phyloP scores from a whole-genome alignment of 306 rosid genomes.

The Prinsepia uniflora region DNA sequence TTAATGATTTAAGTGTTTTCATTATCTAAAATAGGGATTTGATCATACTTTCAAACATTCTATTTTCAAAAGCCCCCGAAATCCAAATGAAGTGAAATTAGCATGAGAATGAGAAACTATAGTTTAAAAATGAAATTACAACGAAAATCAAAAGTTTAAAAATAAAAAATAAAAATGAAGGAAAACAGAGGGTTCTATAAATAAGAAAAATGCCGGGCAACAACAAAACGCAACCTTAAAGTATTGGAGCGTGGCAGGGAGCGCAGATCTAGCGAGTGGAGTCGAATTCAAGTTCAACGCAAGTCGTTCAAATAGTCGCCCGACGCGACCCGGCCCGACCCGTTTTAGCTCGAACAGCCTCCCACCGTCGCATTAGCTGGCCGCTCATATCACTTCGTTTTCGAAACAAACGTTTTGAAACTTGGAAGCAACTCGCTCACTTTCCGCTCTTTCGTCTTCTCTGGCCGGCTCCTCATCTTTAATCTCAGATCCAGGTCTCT shows the following conservation, averaged over 20 bases:
- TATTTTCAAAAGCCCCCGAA: no score
- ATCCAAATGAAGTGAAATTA: no score
- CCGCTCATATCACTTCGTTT: not conserved
- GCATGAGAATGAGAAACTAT: no score
- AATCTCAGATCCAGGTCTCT: slow-evolving; percentile 18
- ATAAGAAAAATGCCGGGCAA: not conserved
- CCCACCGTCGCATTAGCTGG: not conserved
- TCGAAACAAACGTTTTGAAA: not conserved
- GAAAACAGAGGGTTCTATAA: not conserved
- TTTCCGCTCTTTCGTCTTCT: slow-evolving; percentile 4
- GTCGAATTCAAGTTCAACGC: slow-evolving; percentile 2
- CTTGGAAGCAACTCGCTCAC: not conserved
- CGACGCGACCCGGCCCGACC: no score
- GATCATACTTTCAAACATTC: no score
- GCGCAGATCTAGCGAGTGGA: slow-evolving; percentile 16
- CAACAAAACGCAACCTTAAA: not conserved
- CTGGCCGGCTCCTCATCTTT: slow-evolving; percentile 2
- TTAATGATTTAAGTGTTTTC: no score
- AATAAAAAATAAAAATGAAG: not conserved
- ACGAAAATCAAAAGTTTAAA: no score
- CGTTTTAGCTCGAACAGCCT: not conserved
- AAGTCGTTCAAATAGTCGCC: not conserved
- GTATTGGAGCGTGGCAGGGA: not conserved
- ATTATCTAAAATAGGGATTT: no score
- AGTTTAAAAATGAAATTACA: no score